Percentiles rank a stretch among this genome's conserved stretches.
Conservation (phyloP, 331 rosid genomes). For the Prunus yedoensis region DNA sequence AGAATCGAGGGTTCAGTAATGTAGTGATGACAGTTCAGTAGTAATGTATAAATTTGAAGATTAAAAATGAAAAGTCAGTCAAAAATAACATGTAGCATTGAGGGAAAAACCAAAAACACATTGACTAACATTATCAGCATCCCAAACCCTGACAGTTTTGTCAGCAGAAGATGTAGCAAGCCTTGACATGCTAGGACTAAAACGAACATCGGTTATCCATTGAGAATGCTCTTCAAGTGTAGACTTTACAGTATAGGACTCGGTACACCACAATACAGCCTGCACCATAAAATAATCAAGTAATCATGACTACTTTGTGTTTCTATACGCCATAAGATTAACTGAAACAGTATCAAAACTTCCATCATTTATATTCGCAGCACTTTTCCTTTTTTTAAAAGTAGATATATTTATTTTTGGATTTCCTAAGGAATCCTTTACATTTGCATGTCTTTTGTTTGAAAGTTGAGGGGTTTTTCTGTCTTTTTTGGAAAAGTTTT, state of each 20-base stretch:
- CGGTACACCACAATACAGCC: constrained; percentile 80
- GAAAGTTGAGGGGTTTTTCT: too few species aligned
- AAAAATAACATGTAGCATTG: background rate
- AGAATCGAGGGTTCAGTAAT: background rate
- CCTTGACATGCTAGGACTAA: constrained; percentile 59
- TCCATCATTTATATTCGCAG: constrained; percentile 17
- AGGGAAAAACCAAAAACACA: background rate
- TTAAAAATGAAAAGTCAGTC: constrained; percentile 2
- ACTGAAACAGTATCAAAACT: background rate
- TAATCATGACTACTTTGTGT: constrained; percentile 5
- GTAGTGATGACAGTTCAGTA: background rate
- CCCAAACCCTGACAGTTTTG: constrained; percentile 83
- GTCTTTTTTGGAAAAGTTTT: too few species aligned
- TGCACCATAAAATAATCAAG: constrained; percentile 35
- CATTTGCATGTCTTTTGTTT: too few species aligned
- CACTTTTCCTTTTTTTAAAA: constrained; percentile 1
- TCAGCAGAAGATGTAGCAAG: constrained; percentile 89
- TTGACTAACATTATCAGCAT: constrained; percentile 66
- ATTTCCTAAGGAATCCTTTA: too few species aligned
- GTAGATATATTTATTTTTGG: background rate
- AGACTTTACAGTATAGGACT: constrained; percentile 48
- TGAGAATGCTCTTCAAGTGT: constrained; percentile 70
- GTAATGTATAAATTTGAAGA: background rate
- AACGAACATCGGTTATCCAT: constrained; percentile 73
- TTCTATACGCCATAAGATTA: background rate